Evolutionary conservation across 768 basidiomycete genomes (phyloP).

Genomic region (Heimioporus sp.): DNA sequence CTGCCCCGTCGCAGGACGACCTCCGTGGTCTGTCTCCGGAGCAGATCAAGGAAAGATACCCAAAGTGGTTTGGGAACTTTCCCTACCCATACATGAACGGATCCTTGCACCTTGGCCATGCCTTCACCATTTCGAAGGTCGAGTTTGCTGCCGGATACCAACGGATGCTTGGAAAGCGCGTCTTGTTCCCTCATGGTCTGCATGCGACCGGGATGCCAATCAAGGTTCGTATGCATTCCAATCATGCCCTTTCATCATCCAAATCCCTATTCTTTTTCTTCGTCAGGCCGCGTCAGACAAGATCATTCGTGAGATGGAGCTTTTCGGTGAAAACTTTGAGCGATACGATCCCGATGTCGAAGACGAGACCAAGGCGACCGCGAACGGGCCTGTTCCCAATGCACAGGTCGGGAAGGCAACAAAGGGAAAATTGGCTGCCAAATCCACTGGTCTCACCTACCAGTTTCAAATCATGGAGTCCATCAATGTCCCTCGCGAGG

Average conservation of each 20-base stretch:
- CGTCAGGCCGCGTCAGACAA: conserved; percentile 95
- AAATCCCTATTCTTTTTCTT: not conserved
- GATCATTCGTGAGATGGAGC: conserved; percentile 92
- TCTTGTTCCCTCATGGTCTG: conserved; percentile 95
- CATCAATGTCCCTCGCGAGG: conserved; percentile 80
- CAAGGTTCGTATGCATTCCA: conserved; percentile 62
- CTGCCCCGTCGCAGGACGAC: conserved; percentile 71
- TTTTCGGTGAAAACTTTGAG: conserved; percentile 92
- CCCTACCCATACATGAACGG: conserved; percentile 99
- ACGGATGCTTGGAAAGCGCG: conserved; percentile 91
- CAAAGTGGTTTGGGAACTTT: conserved; percentile 98
- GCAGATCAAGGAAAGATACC: conserved; percentile 72
- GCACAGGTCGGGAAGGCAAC: conserved; percentile 78
- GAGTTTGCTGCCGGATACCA: conserved; percentile 96
- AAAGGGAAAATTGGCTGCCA: conserved; percentile 92
- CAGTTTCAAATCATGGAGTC: conserved; percentile 99
- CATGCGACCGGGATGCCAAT: conserved; percentile 99
- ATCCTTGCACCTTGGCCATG: conserved; percentile 93
- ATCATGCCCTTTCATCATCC: not conserved
- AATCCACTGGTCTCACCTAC: conserved; percentile 90
- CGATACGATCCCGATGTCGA: conserved; percentile 44
- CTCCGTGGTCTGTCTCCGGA: conserved; percentile 59
- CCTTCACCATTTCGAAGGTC: conserved; percentile 97
- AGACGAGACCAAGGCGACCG: conserved; percentile 40
- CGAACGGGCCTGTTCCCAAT: conserved; percentile 38